Percentiles rank a stretch among this genome's conserved stretches.
phyloP scores from a whole-genome alignment of 2,329 filamentous ascomycete species.

The Ophiostoma triangulosporum region DNA sequence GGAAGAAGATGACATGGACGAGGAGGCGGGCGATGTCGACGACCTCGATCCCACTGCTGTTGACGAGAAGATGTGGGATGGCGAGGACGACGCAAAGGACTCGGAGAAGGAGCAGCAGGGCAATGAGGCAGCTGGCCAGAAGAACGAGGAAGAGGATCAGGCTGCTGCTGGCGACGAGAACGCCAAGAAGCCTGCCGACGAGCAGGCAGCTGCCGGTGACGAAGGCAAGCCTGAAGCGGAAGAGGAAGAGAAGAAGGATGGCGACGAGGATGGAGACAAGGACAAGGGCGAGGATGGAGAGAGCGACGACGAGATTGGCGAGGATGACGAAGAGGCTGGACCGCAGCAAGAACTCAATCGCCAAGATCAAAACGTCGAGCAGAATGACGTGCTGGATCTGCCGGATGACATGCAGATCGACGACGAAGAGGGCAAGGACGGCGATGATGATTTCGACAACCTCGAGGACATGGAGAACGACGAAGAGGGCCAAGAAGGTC shows the following conservation, averaged over 20 bases:
- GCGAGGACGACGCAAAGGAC: slow-evolving; percentile 62
- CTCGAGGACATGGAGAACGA: slow-evolving; percentile 54
- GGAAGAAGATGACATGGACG: slow-evolving; percentile 66
- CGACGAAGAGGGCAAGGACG: slow-evolving; percentile 52
- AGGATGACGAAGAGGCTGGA: slow-evolving; percentile 43
- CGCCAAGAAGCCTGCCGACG: slow-evolving; percentile 49
- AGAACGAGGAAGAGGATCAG: slow-evolving; percentile 52
- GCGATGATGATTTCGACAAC: slow-evolving; percentile 44
- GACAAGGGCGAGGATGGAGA: slow-evolving; percentile 38
- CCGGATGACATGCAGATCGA: slow-evolving; percentile 85
- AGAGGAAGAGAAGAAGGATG: slow-evolving; percentile 33
- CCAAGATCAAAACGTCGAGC: slow-evolving; percentile 63
- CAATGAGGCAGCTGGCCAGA: slow-evolving; percentile 56
- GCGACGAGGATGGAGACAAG: slow-evolving; percentile 37
- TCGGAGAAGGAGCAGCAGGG: slow-evolving; percentile 72
- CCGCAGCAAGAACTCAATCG: slow-evolving; percentile 43
- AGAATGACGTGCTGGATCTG: slow-evolving; percentile 69
- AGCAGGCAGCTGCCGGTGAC: slow-evolving; percentile 32
- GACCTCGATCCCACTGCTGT: slow-evolving; percentile 80
- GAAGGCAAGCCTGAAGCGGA: slow-evolving; percentile 6
- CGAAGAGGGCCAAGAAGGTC: slow-evolving; percentile 72
- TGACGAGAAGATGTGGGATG: slow-evolving; percentile 99
- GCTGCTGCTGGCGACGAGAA: slow-evolving; percentile 44
- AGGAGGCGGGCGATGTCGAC: slow-evolving; percentile 82
- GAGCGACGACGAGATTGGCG: slow-evolving; percentile 51